Evolutionary conservation across 106 monocot genomes (phyloP).

Genomic region (Dendrobium officinale): DNA sequence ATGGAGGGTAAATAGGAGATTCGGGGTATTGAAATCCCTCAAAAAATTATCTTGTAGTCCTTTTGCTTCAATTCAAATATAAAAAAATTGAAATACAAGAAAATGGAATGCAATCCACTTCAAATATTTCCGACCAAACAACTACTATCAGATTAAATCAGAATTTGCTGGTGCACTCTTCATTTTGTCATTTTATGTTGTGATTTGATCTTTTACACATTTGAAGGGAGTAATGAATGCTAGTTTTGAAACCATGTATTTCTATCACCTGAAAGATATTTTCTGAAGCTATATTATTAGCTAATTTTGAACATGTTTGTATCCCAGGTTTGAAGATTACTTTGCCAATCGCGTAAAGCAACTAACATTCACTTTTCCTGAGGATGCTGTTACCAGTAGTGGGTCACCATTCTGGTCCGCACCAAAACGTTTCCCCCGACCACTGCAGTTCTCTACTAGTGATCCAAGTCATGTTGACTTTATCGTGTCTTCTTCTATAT

Average conservation of each 20-base stretch:
- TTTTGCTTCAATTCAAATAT: too few relatives aligned
- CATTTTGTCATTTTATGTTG: not conserved
- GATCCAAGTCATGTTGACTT: constrained; percentile 69
- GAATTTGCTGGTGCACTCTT: too few relatives aligned
- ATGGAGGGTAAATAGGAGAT: too few relatives aligned
- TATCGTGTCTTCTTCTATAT: constrained; percentile 62
- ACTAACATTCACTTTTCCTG: constrained; percentile 79
- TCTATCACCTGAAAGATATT: not conserved
- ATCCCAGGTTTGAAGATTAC: constrained; percentile 82
- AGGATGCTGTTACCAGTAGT: constrained; percentile 64
- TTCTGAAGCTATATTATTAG: not conserved
- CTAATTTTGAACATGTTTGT: not conserved
- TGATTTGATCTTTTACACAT: not conserved
- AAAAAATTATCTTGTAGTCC: too few relatives aligned
- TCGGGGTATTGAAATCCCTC: too few relatives aligned
- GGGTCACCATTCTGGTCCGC: constrained; percentile 86
- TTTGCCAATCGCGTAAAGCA: constrained; percentile 87
- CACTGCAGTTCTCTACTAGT: constrained; percentile 59
- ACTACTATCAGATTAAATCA: too few relatives aligned
- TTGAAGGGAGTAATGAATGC: not conserved
- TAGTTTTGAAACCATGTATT: not conserved
- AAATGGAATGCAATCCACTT: too few relatives aligned
- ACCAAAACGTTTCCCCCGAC: constrained; percentile 74
- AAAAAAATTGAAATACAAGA: too few relatives aligned
- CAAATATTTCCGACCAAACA: too few relatives aligned